Evolutionary conservation across 2,329 filamentous ascomycete species (phyloP).

Genomic region (Penicillium nordicum): DNA sequence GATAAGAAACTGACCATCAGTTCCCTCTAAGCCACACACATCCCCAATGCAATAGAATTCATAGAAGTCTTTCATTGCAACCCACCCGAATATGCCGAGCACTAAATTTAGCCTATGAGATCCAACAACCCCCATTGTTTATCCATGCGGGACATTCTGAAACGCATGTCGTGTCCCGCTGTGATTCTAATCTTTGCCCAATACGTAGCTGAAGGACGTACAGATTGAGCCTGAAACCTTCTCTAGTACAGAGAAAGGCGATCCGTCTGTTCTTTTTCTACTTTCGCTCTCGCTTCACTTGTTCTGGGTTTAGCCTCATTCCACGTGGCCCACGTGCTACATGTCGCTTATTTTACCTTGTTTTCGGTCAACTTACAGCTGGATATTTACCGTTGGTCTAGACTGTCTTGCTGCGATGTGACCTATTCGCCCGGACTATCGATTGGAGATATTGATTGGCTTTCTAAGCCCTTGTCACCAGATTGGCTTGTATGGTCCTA

Average conservation of each 20-base stretch:
- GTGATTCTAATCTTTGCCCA: background rate
- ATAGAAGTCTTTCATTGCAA: background rate
- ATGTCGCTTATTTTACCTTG: conserved; percentile 21
- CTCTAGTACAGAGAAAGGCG: background rate
- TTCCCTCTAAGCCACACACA: background rate
- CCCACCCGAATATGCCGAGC: background rate
- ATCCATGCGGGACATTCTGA: conserved; percentile 15
- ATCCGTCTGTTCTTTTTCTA: background rate
- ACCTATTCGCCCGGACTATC: background rate
- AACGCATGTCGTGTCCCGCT: conserved; percentile 4
- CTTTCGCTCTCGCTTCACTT: background rate
- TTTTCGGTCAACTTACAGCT: conserved; percentile 8
- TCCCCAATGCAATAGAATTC: background rate
- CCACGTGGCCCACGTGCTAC: conserved; percentile 26
- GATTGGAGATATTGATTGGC: background rate
- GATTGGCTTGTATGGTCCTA: background rate
- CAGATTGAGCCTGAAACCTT: conserved; percentile 10
- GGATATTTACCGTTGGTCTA: background rate
- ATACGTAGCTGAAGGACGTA: background rate
- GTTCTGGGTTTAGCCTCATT: conserved; percentile 3
- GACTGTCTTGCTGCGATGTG: background rate
- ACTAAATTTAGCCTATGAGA: background rate
- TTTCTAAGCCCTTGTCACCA: background rate
- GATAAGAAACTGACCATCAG: background rate
- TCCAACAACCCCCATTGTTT: background rate